Evolutionary conservation across 2,329 filamentous ascomycete species (phyloP).

Genomic region (Claviceps sp.): DNA sequence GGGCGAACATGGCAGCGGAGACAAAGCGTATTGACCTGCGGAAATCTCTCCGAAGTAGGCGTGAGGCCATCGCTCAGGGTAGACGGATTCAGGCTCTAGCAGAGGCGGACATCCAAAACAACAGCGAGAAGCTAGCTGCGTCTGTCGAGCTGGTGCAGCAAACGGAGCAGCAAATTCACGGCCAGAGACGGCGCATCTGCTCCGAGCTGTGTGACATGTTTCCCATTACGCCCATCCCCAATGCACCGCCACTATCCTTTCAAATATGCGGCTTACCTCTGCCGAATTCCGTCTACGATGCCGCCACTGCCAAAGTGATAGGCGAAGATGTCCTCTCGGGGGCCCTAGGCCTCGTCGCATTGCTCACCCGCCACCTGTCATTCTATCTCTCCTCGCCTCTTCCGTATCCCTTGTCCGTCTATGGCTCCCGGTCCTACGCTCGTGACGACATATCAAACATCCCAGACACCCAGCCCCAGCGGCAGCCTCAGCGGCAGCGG

Average conservation of each 20-base stretch:
- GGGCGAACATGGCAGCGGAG: constrained; percentile 47
- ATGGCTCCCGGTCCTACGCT: constrained; percentile 62
- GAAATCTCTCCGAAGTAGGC: constrained; percentile 50
- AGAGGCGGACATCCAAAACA: constrained; percentile 47
- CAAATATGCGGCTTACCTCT: constrained; percentile 67
- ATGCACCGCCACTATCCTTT: constrained; percentile 56
- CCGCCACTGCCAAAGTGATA: constrained; percentile 26
- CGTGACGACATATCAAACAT: constrained; percentile 58
- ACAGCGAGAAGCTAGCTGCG: constrained; percentile 42
- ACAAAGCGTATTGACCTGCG: constrained; percentile 54
- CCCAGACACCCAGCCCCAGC: constrained; percentile 30
- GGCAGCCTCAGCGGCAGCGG: constrained; percentile 17
- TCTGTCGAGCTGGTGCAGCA: constrained; percentile 41
- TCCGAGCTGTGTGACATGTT: constrained; percentile 71
- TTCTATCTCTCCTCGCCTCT: constrained; percentile 69
- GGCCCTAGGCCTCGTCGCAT: constrained; percentile 66
- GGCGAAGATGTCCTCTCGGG: constrained; percentile 65
- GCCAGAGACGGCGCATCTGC: constrained; percentile 80
- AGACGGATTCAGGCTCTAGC: constrained; percentile 44
- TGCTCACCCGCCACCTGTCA: constrained; percentile 62
- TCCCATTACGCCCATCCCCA: constrained; percentile 54
- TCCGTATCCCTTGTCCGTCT: constrained; percentile 64
- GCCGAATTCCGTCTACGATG: constrained; percentile 67
- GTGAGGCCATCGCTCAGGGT: constrained; percentile 54
- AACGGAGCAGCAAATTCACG: constrained; percentile 54